These are phyloP conservation scores for Albugo laibachii DNA, from an alignment of 352 stramenopile species.

Conservation along the genomic window DNA sequence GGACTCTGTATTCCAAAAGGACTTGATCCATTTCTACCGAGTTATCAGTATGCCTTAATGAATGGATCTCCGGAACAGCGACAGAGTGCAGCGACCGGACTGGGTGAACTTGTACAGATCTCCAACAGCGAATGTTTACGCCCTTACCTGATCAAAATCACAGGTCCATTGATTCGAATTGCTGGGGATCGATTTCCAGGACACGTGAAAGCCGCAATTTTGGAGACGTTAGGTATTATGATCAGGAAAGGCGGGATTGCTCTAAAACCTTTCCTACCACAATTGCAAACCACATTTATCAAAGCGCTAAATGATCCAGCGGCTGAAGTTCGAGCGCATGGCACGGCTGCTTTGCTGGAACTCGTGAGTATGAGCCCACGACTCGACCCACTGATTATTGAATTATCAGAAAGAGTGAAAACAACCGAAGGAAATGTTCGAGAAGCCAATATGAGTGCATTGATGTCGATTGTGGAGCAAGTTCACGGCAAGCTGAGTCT, in stretches of 20 bases:
- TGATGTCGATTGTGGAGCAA: conserved; percentile 33
- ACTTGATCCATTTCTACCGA: conserved; percentile 92
- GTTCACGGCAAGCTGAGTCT: conserved; percentile 56
- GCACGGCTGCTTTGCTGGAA: conserved; percentile 81
- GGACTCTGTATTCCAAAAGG: conserved; percentile 69
- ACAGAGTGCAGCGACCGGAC: conserved; percentile 83
- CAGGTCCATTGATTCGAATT: conserved; percentile 95
- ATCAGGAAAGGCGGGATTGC: conserved; percentile 90
- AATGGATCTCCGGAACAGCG: conserved; percentile 82
- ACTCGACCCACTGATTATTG: conserved; percentile 91
- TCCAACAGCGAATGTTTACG: conserved; percentile 78
- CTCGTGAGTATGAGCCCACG: conserved; percentile 88
- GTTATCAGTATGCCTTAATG: conserved; percentile 95
- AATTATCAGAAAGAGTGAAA: conserved; percentile 77
- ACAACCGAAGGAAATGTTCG: conserved; percentile 46
- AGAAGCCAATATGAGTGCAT: conserved; percentile 54
- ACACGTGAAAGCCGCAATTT: conserved; percentile 95
- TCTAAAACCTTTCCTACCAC: conserved; percentile 98
- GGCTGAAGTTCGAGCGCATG: conserved; percentile 80
- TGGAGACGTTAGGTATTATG: conserved; percentile 93
- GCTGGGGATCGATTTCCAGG: conserved; percentile 95
- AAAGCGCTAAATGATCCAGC: conserved; percentile 97
- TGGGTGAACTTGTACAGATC: conserved; percentile 94
- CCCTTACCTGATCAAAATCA: conserved; percentile 95
- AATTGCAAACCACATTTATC: conserved; percentile 99